Base-by-base conservation (phyloP, 768 basidiomycete species). In the Arthromyces matolae region DNA sequence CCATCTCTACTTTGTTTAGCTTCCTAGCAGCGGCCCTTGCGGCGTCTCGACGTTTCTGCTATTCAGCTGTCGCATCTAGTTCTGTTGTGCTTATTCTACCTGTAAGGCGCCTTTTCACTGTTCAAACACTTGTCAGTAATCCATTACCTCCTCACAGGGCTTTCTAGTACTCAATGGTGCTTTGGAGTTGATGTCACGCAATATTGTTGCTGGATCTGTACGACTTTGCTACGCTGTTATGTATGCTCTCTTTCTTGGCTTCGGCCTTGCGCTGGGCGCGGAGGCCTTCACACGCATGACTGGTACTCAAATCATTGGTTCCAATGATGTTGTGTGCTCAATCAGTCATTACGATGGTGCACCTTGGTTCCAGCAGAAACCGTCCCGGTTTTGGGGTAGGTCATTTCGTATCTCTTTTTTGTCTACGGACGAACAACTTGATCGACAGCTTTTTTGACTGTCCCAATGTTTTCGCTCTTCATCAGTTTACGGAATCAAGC, bases 201-300 rank as follows among this genome's bases (percentile, higher is more conserved):
- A 87, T 52, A 84, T 94, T 57, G 81, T 91, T 24, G 75, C 88
- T 0, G 89, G 92, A n/a, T 84, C 88, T 9, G 89, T 93, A 25
- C 77, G 89, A 31, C 72, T 93, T 13, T 87, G 86, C 55, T 93
- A 87, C 58, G 78, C 87, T 20, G 72, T 88, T 43, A 76, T 87
- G 47, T 93, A 93, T 59, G 83, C 86, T n/a, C 71, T 84, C 14
- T 84, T 84, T 62, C 71, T 86, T 7, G 84, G 86, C 0, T 89
- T 93, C 60, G 91, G 92, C 4, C 79, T 92, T 8, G 80, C 88
- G 0, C 88, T 93, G 37, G 89, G 91, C 3, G 83, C 81, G 0
- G 74, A 86, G 51, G 60, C 86, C 3, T 93, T 80, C 58, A 67
- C 77, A 41, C 76, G 72, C 45, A 74, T 89, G 28, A 76, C 82